A percentile compares a stretch with the other conserved stretches of the same genome.
Conservation (phyloP, 441 rosid species). For the Bocquillonia castaneifolia region DNA sequence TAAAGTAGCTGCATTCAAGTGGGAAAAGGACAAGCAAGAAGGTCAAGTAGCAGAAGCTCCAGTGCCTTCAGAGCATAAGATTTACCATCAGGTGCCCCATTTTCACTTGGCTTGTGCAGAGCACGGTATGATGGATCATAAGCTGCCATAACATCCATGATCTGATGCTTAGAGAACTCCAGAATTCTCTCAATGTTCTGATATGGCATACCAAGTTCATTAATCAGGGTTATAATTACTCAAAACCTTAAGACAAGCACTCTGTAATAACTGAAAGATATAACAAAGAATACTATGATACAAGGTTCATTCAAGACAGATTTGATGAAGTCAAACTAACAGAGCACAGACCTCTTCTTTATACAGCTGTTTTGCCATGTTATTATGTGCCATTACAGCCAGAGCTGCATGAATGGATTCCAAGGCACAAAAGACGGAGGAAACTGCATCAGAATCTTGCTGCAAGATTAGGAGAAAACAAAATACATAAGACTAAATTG, state of each 20-base stretch:
- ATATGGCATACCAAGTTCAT: conserved; percentile 22
- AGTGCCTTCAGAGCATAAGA: conserved; percentile 18
- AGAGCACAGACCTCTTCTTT: conserved; percentile 76
- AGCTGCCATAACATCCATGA: conserved; percentile 81
- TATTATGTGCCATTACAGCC: conserved; percentile 77
- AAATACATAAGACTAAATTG: conserved; percentile 3
- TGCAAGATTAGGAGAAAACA: conserved; percentile 36
- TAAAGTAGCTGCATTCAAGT: background rate
- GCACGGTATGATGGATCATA: conserved; percentile 88
- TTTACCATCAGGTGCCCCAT: conserved; percentile 71
- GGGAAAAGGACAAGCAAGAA: background rate
- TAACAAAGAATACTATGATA: background rate
- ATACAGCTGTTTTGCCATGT: conserved; percentile 95
- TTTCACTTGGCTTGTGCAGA: conserved; percentile 75
- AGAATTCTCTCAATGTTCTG: conserved; percentile 95
- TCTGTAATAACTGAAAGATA: conserved; percentile 3
- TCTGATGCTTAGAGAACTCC: conserved; percentile 92
- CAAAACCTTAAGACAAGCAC: conserved; percentile 14
- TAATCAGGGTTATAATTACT: conserved; percentile 8
- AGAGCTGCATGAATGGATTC: conserved; percentile 94
- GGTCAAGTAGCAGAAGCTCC: background rate
- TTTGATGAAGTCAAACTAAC: conserved; percentile 6
- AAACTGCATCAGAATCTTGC: conserved; percentile 71
- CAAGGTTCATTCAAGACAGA: conserved; percentile 10
- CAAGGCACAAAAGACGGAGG: conserved; percentile 68